Base-by-base conservation (phyloP, 129 eudicot genomes). In the Pittosporum tobira region DNA sequence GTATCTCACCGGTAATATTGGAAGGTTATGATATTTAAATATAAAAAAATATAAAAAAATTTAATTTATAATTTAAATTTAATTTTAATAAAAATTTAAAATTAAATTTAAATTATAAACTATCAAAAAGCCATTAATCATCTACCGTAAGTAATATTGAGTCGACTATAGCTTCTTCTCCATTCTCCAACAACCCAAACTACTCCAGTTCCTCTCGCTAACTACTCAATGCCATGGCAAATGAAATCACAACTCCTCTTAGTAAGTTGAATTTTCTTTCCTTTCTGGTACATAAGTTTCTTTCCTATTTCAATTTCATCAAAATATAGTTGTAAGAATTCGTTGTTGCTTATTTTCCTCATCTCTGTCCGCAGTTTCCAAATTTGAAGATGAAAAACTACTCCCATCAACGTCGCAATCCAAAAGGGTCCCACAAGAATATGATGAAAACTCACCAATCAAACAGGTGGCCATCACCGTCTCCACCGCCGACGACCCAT, bases 391-490 rank as follows among this genome's bases (percentile, higher is more conserved):
- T 15, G 36, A 61, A 8, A 13, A 12, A 1, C 51, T 14, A 20
- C 54, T 61, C 7, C 12, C 71, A 18, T 59, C 75, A 7, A 48
- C 15, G 18, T 31, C 14, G 28, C 31, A 16, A 5, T 26, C 60
- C 7, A 20, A 10, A 47, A 26, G 11, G 30, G n/a, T n/a, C n/a
- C n/a, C n/a, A n/a, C n/a, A 5, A 1, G 81, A 56, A 4, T 64
- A 53, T 2, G 89, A 75, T 14, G 88, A 81, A 30, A 82, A 82
- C 69, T 82, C 95, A 0, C 95, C 95, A 9, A 69, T 85, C 71
- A 66, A 68, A 28, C 86, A 90, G 42, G 97, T 90, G 73, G 97
- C 95, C 24, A 70, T 90, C 69, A 90, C 97, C 27, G 97, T 90
- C 8, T 79, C 95, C 4, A 82, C 75, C 50, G 68, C 82, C 19